A percentile compares a stretch with the other conserved stretches of the same genome.
These are phyloP conservation scores for Mallotus japonicus DNA, from an alignment of 441 rosid species.

Conservation along the genomic window DNA sequence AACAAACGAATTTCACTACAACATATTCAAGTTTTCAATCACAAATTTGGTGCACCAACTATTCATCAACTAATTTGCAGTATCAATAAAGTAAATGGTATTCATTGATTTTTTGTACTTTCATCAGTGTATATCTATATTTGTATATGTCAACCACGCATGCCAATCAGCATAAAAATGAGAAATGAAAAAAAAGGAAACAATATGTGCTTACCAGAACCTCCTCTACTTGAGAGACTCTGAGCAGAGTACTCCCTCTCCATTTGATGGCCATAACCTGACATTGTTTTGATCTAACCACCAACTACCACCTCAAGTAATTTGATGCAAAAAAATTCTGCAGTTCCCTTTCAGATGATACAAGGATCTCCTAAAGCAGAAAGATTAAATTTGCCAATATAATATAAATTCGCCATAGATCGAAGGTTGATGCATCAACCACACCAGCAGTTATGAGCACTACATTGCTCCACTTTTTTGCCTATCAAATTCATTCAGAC, in stretches of 20 bases:
- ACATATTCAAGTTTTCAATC: neutral
- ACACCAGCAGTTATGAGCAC: constrained; percentile 14
- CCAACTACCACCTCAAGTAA: constrained; percentile 22
- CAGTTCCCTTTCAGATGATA: constrained; percentile 27
- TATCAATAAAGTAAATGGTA: too few relatives aligned
- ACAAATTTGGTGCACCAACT: too few relatives aligned
- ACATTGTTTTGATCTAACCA: constrained; percentile 42
- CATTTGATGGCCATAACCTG: constrained; percentile 73
- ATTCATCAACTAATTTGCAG: too few relatives aligned
- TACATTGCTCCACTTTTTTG: constrained; percentile 22
- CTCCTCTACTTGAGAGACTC: constrained; percentile 60
- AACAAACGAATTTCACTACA: neutral
- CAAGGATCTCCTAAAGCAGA: constrained; percentile 26
- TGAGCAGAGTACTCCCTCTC: constrained; percentile 64
- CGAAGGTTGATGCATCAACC: neutral
- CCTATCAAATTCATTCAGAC: constrained; percentile 8
- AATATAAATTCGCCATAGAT: neutral
- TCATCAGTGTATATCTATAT: neutral
- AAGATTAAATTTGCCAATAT: neutral
- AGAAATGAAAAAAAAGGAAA: neutral
- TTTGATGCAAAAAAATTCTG: constrained; percentile 14
- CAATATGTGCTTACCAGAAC: constrained; percentile 51
- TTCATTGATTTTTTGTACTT: neutral
- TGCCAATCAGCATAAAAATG: neutral
- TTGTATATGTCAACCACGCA: neutral